Conservation (phyloP, 768 basidiomycete genomes). For the Kwoniella newhampshirensis region DNA sequence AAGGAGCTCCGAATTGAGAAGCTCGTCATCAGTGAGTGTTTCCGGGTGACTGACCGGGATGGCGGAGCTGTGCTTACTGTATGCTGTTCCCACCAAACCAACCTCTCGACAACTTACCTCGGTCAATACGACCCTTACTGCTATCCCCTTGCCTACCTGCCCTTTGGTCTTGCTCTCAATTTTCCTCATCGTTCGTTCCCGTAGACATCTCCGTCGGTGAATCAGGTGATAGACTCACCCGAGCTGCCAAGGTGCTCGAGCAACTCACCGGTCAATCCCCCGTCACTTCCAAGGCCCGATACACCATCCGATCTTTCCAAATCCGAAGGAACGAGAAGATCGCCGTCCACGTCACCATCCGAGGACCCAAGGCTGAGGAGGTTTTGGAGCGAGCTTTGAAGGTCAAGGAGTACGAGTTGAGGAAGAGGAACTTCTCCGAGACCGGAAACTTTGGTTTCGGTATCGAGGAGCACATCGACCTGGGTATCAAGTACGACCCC, state of each 20-base stretch:
- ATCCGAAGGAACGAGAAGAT: constrained; percentile 99
- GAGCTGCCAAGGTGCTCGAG: constrained; percentile 98
- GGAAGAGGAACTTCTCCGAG: constrained; percentile 91
- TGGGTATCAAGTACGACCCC: constrained; percentile 98
- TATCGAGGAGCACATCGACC: constrained; percentile 93
- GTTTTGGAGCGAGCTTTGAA: constrained; percentile 98
- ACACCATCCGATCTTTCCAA: constrained; percentile 97
- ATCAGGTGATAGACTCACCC: constrained; percentile 97
- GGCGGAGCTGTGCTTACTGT: not conserved
- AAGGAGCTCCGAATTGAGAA: constrained; percentile 96
- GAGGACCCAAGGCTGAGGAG: constrained; percentile 98
- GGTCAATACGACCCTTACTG: not conserved
- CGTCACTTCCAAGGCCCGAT: constrained; percentile 98
- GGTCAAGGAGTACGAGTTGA: constrained; percentile 99
- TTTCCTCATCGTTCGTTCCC: not conserved
- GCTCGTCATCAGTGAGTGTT: constrained; percentile 93
- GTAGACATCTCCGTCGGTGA: constrained; percentile 99
- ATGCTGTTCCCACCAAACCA: not conserved
- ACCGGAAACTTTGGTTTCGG: constrained; percentile 99
- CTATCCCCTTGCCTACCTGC: not conserved
- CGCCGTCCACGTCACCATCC: constrained; percentile 96
- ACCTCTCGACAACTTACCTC: not conserved
- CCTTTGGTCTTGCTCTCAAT: not conserved
- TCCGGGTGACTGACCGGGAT: not conserved
- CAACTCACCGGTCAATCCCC: constrained; percentile 99